Conservation (phyloP, 2,329 filamentous ascomycete species). For the Verticillium nonalfalfae region DNA sequence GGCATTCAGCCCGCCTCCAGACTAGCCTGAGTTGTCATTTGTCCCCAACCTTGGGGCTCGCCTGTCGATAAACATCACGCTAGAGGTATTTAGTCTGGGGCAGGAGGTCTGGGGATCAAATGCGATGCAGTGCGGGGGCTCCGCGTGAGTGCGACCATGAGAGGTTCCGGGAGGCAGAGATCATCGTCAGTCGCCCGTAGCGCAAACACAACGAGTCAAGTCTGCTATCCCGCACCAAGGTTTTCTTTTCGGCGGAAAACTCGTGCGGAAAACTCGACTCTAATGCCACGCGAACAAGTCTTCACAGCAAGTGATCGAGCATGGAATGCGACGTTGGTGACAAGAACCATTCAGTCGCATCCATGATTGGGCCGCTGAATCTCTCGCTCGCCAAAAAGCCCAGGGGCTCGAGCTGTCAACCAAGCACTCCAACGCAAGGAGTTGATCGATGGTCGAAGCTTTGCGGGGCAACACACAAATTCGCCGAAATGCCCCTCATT, state of each 20-base stretch:
- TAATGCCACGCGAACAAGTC: not conserved
- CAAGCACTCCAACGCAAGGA: not conserved
- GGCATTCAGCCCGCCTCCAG: not conserved
- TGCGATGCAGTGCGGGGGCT: not conserved
- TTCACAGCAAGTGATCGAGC: not conserved
- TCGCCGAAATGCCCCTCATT: not conserved
- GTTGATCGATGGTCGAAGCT: not conserved
- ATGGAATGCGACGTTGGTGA: not conserved
- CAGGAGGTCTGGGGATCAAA: not conserved
- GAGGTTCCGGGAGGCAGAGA: not conserved
- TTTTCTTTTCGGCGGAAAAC: not conserved
- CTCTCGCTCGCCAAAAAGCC: not conserved
- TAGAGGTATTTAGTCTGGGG: not conserved
- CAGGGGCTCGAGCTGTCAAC: not conserved
- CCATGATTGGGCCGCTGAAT: not conserved
- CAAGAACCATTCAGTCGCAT: not conserved
- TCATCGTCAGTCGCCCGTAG: not conserved
- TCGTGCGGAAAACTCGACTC: not conserved
- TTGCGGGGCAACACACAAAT: not conserved
- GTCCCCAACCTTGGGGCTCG: not conserved
- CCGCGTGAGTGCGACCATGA: not conserved
- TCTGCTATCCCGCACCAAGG: not conserved
- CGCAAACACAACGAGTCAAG: not conserved
- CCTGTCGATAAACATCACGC: not conserved
- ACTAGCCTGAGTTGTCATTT: not conserved